Percentiles rank a stretch among this genome's conserved stretches.
Evolutionary conservation across 2,329 filamentous ascomycete genomes (phyloP).

Genomic region (Ambrosiella beaveri): DNA sequence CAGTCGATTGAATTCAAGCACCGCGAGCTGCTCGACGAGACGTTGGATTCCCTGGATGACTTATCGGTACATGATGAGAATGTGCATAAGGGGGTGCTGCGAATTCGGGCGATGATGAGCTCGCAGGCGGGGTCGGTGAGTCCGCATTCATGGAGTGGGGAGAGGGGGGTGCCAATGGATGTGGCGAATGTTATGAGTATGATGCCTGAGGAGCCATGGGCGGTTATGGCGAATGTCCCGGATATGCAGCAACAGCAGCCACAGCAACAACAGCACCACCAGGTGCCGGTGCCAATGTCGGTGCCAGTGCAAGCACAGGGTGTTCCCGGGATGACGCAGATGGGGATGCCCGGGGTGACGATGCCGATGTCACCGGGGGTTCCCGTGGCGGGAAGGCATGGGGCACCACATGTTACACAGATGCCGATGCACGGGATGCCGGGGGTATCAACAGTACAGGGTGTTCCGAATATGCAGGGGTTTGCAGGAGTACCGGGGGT

Average conservation of each 20-base stretch:
- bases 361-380: no score
- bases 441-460: not conserved
- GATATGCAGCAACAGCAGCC: no score
- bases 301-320: not conserved
- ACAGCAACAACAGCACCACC: not conserved
- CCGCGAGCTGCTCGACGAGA: conserved; percentile 5
- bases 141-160: not conserved
- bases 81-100: not conserved
- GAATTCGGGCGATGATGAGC: conserved; percentile 1
- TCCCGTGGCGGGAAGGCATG: no score
- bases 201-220: conserved; percentile 1
- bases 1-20: conserved; percentile 4
- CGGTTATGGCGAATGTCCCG: no score
- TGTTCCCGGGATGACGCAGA: not conserved
- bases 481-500: not conserved
- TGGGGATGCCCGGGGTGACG: not conserved
- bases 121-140: not conserved
- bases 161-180: not conserved
- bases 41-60: not conserved
- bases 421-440: not conserved
- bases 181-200: not conserved
- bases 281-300: not conserved
- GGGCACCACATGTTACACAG: not conserved
- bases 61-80: conserved; percentile 2
- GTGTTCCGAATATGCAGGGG: not conserved